Percentiles rank a stretch among this genome's conserved stretches.
phyloP scores from a whole-genome alignment of 1,139 yeast species.

The Tardiomyces blankii region DNA sequence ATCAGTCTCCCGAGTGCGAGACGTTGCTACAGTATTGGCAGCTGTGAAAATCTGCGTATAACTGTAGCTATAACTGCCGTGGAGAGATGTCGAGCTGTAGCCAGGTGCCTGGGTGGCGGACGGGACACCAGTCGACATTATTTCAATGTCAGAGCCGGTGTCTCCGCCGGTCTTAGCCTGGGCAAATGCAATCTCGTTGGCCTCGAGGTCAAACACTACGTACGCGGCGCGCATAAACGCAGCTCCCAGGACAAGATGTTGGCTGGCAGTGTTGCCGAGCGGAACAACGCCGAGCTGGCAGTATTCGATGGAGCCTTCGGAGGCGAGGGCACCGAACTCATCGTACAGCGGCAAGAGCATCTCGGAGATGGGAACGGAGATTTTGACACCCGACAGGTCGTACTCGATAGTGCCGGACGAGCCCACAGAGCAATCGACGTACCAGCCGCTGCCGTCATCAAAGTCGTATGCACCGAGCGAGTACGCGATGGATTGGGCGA shows the following conservation, averaged over 20 bases:
- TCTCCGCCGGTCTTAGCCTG: conserved; percentile 28
- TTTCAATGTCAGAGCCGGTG: conserved; percentile 1
- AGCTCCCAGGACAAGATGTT: conserved; percentile 42
- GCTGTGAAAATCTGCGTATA: neutral
- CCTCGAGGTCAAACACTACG: conserved; percentile 58
- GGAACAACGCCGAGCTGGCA: neutral
- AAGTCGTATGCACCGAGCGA: conserved; percentile 14
- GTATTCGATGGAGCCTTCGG: conserved; percentile 8
- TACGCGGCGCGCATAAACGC: conserved; percentile 55
- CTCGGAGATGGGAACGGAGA: conserved; percentile 18
- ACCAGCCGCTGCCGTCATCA: conserved; percentile 13
- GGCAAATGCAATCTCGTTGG: conserved; percentile 47
- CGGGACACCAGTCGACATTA: conserved; percentile 13
- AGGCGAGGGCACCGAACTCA: conserved; percentile 1
- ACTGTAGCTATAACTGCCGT: neutral
- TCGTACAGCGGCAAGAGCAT: conserved; percentile 15
- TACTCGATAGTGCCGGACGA: conserved; percentile 14
- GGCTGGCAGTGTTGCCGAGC: neutral
- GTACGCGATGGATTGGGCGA: conserved; percentile 14
- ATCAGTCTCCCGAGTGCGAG: too few species aligned
- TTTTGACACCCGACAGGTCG: conserved; percentile 18
- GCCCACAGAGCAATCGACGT: conserved; percentile 9
- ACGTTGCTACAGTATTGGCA: too few species aligned
- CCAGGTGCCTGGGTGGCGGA: conserved; percentile 18
- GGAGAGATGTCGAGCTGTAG: conserved; percentile 5